Evolutionary conservation across 495 filamentous ascomycete genomes (phyloP).

Genomic region (Penicillium goetzii): DNA sequence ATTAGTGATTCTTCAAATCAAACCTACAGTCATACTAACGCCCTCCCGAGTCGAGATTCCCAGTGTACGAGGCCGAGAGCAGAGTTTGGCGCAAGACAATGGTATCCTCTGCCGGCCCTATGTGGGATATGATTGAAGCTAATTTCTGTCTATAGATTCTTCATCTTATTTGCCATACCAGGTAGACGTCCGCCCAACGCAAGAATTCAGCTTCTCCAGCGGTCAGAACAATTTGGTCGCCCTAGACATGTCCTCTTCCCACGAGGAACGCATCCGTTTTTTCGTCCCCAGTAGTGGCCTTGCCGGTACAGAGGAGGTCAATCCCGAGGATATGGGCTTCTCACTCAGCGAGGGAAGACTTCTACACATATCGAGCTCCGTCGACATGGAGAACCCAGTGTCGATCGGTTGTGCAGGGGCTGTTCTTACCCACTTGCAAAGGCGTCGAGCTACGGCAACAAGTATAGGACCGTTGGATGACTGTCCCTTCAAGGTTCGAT

Average conservation of each 20-base stretch:
- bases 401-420: conserved; percentile 86
- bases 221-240: conserved; percentile 71
- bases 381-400: conserved; percentile 78
- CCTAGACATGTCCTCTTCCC: conserved; percentile 44
- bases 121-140: background rate
- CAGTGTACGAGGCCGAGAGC: conserved; percentile 28
- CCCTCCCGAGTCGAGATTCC: conserved; percentile 70
- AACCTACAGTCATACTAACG: conserved; percentile 79
- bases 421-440: conserved; percentile 76
- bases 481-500: conserved; percentile 60
- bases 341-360: conserved; percentile 64
- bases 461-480: conserved; percentile 56
- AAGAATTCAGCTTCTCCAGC: conserved; percentile 76
- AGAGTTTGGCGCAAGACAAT: conserved; percentile 32
- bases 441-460: conserved; percentile 64
- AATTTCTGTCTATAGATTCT: conserved; percentile 30
- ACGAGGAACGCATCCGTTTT: conserved; percentile 48
- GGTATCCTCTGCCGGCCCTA: conserved; percentile 16
- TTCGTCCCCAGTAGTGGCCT: conserved; percentile 61
- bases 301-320: conserved; percentile 46
- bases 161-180: conserved; percentile 64
- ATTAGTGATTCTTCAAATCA: conserved; percentile 69
- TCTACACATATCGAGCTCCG: conserved; percentile 68
- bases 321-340: conserved; percentile 52
- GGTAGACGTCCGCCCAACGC: conserved; percentile 69